Conservation (phyloP, 1,139 yeast species). For the Arxiozyma heterogenica region DNA sequence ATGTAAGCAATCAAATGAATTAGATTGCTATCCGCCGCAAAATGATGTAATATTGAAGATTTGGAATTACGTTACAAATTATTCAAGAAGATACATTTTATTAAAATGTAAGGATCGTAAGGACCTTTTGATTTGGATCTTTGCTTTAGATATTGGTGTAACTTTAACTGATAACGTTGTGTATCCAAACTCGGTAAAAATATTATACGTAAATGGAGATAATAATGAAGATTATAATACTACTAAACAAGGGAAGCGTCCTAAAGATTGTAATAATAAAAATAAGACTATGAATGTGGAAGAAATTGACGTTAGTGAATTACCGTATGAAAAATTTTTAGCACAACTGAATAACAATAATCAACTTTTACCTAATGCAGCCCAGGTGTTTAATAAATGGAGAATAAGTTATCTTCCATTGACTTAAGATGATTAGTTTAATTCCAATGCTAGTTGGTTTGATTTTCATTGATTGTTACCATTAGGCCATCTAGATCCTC, state of each 20-base stretch:
- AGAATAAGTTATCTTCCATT: slow-evolving; percentile 2
- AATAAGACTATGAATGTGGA: slow-evolving; percentile 14
- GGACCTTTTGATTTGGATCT: slow-evolving; percentile 22
- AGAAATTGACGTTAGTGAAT: slow-evolving; percentile 9
- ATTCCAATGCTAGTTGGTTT: not conserved
- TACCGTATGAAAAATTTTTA: not conserved
- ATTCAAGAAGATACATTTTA: slow-evolving; percentile 19
- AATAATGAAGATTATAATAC: not conserved
- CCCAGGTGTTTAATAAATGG: slow-evolving; percentile 1
- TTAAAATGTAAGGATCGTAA: slow-evolving; percentile 8
- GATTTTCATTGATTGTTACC: too few relatives aligned
- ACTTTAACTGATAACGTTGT: slow-evolving; percentile 7
- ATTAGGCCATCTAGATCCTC: not conserved
- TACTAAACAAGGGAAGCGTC: too few relatives aligned
- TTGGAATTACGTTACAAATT: slow-evolving; percentile 14
- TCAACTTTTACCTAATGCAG: not conserved
- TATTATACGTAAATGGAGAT: slow-evolving; percentile 14
- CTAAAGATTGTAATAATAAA: not conserved
- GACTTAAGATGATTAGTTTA: not conserved
- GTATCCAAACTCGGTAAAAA: slow-evolving; percentile 16
- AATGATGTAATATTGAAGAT: slow-evolving; percentile 17
- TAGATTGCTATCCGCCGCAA: slow-evolving; percentile 14
- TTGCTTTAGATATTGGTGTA: slow-evolving; percentile 19
- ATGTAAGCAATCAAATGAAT: not conserved
- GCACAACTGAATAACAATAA: not conserved